Evolutionary conservation across 2,329 filamentous ascomycete genomes (phyloP).

Genomic region (Arthroderma sp.): DNA sequence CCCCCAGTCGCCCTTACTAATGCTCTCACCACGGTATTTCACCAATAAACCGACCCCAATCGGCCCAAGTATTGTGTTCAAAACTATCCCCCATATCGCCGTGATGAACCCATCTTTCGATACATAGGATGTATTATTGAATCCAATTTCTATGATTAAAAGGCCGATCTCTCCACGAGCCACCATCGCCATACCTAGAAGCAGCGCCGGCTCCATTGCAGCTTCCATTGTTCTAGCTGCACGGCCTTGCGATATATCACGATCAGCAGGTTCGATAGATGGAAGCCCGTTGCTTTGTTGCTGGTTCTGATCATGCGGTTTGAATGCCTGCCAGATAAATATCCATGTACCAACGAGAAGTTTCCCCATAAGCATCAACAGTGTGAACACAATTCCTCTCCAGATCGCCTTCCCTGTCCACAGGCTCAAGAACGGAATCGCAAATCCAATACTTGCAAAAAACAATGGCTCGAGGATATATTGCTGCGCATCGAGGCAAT

Average conservation of each 20-base stretch:
- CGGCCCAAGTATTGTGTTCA: slow-evolving; percentile 1
- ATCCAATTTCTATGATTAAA: slow-evolving; percentile 36
- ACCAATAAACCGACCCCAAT: slow-evolving; percentile 1
- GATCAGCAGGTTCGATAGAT: too few relatives aligned
- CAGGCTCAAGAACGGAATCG: slow-evolving; percentile 59
- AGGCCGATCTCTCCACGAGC: slow-evolving; percentile 71
- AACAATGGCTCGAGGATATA: slow-evolving; percentile 56
- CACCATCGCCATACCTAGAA: slow-evolving; percentile 58
- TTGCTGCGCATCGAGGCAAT: slow-evolving; percentile 21
- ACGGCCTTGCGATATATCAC: not conserved
- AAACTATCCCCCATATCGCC: not conserved
- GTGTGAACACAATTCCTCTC: slow-evolving; percentile 58
- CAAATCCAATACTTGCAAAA: slow-evolving; percentile 64
- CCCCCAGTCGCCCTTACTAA: not conserved
- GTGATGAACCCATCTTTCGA: not conserved
- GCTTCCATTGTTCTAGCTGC: not conserved
- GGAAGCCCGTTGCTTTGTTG: not conserved
- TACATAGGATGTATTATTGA: too few relatives aligned
- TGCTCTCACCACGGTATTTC: not conserved
- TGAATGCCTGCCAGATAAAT: not conserved
- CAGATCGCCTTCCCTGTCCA: slow-evolving; percentile 53
- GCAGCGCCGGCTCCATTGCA: slow-evolving; percentile 37
- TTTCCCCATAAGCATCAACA: slow-evolving; percentile 56
- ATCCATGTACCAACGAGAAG: slow-evolving; percentile 49
- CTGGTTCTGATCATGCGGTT: not conserved